Percentiles rank a stretch among this genome's conserved stretches.
Conservation (phyloP, 2,329 filamentous ascomycete genomes). For the Teratosphaeria zuluensis region DNA sequence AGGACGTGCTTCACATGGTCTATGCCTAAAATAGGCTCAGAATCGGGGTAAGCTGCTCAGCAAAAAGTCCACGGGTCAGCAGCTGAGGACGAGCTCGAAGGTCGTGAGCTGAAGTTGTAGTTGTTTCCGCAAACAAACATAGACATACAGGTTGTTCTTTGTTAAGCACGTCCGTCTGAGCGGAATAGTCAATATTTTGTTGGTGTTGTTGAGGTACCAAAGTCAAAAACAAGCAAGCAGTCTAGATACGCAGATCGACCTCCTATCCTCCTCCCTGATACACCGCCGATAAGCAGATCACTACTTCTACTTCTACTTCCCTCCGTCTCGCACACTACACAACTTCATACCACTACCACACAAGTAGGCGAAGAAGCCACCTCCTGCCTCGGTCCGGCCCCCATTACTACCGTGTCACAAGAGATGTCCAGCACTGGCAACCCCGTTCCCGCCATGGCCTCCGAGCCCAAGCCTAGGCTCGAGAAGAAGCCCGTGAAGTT, state of each 20-base stretch:
- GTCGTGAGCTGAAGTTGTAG: neutral
- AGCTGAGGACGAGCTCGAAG: neutral
- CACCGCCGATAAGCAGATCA: constrained; percentile 1
- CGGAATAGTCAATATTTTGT: neutral
- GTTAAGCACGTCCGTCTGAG: neutral
- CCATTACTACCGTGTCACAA: constrained; percentile 36
- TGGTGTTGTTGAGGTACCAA: neutral
- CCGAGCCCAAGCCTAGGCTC: constrained; percentile 46
- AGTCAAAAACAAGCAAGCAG: neutral
- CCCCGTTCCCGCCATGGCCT: constrained; percentile 38
- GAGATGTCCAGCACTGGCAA: constrained; percentile 26
- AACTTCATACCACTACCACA: neutral
- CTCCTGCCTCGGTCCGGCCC: constrained; percentile 95
- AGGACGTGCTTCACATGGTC: neutral
- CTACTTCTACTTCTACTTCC: constrained; percentile 14
- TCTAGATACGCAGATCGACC: neutral
- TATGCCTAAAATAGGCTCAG: neutral
- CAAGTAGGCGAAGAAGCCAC: constrained; percentile 66
- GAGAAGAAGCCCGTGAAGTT: constrained; percentile 99
- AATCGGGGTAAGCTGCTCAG: neutral
- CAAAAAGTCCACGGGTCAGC: neutral
- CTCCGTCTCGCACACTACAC: constrained; percentile 11
- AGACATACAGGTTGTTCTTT: neutral
- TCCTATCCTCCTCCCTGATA: neutral
- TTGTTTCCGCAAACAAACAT: neutral